Base-by-base conservation (phyloP, 805 yeast genomes). In the Kuraishia floccosa region DNA sequence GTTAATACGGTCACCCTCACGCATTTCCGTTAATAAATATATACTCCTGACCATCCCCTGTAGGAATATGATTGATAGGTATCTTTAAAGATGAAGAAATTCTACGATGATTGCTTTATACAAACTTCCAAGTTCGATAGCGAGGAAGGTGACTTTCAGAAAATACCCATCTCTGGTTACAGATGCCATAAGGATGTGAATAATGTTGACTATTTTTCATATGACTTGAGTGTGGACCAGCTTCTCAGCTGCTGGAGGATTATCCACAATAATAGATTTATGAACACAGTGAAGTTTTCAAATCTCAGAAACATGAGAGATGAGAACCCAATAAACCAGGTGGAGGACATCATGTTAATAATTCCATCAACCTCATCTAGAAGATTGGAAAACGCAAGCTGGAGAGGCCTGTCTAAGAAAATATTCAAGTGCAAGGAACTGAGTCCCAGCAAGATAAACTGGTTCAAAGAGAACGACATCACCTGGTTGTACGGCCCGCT, bases 331-430 rank as follows among this genome's bases (percentile, higher is more conserved):
- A 16, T 16, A 20, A 43, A 42, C 25, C 47, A 40, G 25, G 52
- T 50, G 5, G 60, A 55, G 30, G 57, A 50, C 34, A 33, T 55
- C 17, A 52, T 46, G 50, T 34, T 50, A 22, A 39, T 55, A 19
- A 31, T 55, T 20, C 60, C 60, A 8, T 50, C 52, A 15, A 55
- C 60, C 1, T 46, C 57, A 1, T 42, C 56, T 2, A 37, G 41
- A 19, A 56, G 94, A 29, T 58, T 82, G 27, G 87, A 82, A 47
- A 82, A 82, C 46, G 89, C 95, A 11, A 67, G 83, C 30, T 89
- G 96, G 96, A 68, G 97, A 48, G 85, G 94, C 13, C 89, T 96
- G 96, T 80, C 89, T 10, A 86, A 87, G 55, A 65, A 82, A 31
- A 69, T 79, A 41, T 67, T 70, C 40, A 63, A 72, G 17, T 54